A percentile compares a stretch with the other conserved stretches of the same genome.
Evolutionary conservation across 352 stramenopile genomes (phyloP).

Genomic region (Phytophthora pinifolia): DNA sequence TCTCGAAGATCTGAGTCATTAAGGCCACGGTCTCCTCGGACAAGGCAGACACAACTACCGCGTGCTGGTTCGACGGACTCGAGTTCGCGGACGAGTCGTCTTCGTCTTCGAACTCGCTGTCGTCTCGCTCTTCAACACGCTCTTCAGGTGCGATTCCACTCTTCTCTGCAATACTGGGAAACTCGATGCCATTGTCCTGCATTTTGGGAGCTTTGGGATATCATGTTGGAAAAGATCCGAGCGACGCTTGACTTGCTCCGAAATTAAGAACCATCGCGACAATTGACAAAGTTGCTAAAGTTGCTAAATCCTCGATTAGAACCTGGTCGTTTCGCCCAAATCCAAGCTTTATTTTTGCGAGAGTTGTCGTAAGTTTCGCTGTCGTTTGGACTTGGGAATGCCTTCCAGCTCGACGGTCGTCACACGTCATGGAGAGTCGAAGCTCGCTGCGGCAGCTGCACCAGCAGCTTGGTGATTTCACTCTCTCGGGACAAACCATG

Average conservation of each 20-base stretch:
- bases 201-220: constrained; percentile 7
- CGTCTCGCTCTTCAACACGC: constrained; percentile 14
- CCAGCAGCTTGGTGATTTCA: constrained; percentile 37
- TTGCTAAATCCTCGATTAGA: background rate
- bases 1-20: constrained; percentile 42
- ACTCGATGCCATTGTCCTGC: constrained; percentile 2
- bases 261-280: background rate
- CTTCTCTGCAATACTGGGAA: constrained; percentile 3
- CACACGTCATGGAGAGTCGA: constrained; percentile 39
- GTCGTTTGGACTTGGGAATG: no score
- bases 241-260: constrained; percentile 12
- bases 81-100: constrained; percentile 6
- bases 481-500: constrained; percentile 6
- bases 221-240: constrained; percentile 11
- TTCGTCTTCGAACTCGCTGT: constrained; percentile 17
- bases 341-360: constrained; percentile 18
- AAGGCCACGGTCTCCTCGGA: constrained; percentile 25
- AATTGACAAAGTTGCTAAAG: constrained; percentile 3
- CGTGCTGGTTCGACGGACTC: constrained; percentile 14
- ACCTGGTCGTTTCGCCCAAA: constrained; percentile 8
- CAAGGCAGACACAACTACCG: constrained; percentile 27
- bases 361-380: constrained; percentile 8
- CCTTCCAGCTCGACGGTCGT: background rate
- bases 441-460: constrained; percentile 50
- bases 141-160: constrained; percentile 2